Conservation (phyloP, 306 rosid genomes). For the Fragaria vesca region DNA sequence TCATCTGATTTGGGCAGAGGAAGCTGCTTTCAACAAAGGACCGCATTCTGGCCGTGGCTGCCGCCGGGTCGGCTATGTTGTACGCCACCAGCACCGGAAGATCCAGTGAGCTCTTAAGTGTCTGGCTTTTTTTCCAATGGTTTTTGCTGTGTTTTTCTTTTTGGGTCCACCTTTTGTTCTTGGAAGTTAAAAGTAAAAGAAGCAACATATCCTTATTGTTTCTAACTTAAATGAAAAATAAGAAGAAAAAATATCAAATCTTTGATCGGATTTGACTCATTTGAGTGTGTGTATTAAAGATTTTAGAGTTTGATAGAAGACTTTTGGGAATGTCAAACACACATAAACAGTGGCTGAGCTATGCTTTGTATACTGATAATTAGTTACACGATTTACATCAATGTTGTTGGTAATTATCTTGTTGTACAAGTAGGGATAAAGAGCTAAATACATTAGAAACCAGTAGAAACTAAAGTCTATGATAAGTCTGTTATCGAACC, state of each 20-base stretch:
- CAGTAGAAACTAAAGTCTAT: no score
- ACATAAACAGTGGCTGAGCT: no score
- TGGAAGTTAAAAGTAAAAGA: not conserved
- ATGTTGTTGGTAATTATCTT: no score
- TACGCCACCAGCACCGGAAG: constrained; percentile 13
- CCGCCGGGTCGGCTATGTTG: constrained; percentile 44
- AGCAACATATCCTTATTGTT: no score
- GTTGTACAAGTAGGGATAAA: no score
- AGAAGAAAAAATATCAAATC: not conserved
- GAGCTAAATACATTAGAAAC: no score
- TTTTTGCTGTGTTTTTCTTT: not conserved
- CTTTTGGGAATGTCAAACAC: no score
- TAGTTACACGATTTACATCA: no score
- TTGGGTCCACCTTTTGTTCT: not conserved
- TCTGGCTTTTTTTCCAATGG: not conserved
- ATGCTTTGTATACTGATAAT: no score
- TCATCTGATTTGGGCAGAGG: constrained; percentile 32
- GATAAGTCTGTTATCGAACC: no score
- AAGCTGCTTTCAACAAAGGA: constrained; percentile 16
- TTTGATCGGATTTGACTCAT: not conserved
- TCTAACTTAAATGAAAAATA: not conserved
- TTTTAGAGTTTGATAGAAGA: no score
- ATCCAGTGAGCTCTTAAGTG: constrained; percentile 32
- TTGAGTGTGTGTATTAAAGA: not conserved
- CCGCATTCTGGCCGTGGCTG: constrained; percentile 37